Evolutionary conservation across 371 early-diverging fungal species (phyloP), one percentile per base, ranked within the genome.

Genomic region (Phascolomyces articulosus): DNA sequence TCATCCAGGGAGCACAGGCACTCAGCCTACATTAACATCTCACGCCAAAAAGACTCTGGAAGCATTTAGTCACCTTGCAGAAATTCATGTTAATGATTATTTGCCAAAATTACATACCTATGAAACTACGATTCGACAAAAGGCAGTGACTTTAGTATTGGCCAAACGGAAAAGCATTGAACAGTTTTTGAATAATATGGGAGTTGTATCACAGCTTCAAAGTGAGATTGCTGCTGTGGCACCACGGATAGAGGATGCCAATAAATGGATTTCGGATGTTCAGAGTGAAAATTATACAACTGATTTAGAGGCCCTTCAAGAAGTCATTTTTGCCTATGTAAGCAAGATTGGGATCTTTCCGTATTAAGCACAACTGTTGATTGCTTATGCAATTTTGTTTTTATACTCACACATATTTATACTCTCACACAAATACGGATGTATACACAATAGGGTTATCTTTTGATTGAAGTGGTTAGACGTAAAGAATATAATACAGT

Each of bases 401-500:
- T 31, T 2, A n/a, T n/a, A n/a, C n/a, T n/a, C n/a, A n/a, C n/a
- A n/a, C n/a, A n/a, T n/a, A n/a, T n/a, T n/a, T n/a, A n/a, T n/a
- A n/a, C n/a, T n/a, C n/a, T n/a, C n/a, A n/a, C n/a, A n/a, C n/a
- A n/a, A n/a, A n/a, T n/a, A n/a, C n/a, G n/a, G n/a, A n/a, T n/a
- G n/a, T n/a, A n/a, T n/a, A n/a, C n/a, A n/a, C n/a, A n/a, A 44
- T 44, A 40, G 88, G 91, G 87, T n/a, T 87, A 86, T 16, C 56
- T 85, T 4, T 69, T 91, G 40, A 87, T 90, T 29, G 93, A 93
- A 66, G 73, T 90, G 54, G 90, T 91, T 1, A 83, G 93, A 61
- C 71, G 93, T 38, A 84, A 82, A 40, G 92, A 90, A 70, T 91
- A 88, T 68, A 69, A 77, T 26, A 71, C 75, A 24, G 83, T 88